These are phyloP conservation scores for Kentomonas sorsogonicus DNA, from an alignment of 208 protist genomes.

Conservation along the genomic window DNA sequence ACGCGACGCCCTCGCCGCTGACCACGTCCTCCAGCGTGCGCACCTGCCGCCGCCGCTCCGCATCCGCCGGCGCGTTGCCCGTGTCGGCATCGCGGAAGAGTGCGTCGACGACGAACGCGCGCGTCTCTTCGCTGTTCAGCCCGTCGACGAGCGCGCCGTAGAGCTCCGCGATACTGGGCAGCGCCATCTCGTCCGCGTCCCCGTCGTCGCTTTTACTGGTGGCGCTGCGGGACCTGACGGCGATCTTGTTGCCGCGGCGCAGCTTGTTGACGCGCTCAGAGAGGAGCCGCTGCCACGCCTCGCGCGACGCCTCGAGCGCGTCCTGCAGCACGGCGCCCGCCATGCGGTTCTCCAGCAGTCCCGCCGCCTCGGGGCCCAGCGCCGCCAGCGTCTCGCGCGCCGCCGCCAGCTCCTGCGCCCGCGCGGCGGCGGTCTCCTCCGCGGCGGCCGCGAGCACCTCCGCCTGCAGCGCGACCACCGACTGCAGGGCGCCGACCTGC, in stretches of 20 bases:
- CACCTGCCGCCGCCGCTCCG: too few species aligned
- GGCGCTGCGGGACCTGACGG: too few species aligned
- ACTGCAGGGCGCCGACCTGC: conserved; percentile 28
- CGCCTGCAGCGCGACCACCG: conserved; percentile 36
- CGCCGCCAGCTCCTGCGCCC: conserved; percentile 12
- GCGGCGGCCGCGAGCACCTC: conserved; percentile 24
- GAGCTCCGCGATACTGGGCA: conserved; percentile 46
- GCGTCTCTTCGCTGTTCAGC: conserved; percentile 32
- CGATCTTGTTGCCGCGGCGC: background rate
- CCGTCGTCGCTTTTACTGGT: conserved; percentile 9
- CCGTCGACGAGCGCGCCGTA: conserved; percentile 58
- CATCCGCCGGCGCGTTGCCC: too few species aligned
- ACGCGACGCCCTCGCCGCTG: conserved; percentile 43
- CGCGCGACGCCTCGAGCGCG: conserved; percentile 33
- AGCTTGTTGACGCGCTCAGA: conserved; percentile 25
- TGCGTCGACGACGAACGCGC: conserved; percentile 9
- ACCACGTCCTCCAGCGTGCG: too few species aligned
- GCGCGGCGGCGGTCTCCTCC: conserved; percentile 18
- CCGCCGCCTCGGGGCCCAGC: background rate
- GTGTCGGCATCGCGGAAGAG: too few species aligned
- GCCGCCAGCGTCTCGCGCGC: background rate
- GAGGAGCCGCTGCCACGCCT: conserved; percentile 36
- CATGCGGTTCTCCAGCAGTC: conserved; percentile 28
- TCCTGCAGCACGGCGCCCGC: conserved; percentile 35
- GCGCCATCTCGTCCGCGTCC: conserved; percentile 13